These are phyloP conservation scores for Lactarius akahatsu DNA, from an alignment of 768 basidiomycete genomes.

Conservation along the genomic window DNA sequence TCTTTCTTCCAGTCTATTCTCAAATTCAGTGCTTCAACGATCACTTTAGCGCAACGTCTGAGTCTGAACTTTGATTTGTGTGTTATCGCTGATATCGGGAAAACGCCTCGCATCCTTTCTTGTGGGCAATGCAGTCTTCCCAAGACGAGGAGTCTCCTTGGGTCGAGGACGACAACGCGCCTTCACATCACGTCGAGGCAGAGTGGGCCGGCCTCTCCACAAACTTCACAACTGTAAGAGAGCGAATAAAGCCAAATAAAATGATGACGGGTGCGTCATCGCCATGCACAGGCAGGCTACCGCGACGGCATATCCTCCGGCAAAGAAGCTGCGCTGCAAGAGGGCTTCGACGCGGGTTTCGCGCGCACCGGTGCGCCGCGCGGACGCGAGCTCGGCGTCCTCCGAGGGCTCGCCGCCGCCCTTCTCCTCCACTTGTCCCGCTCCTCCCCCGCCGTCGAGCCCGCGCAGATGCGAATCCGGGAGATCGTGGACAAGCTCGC, in stretches of 20 bases:
- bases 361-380: conserved; percentile 66
- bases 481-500: conserved; percentile 57
- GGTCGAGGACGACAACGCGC: neutral
- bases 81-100: neutral
- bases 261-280: neutral
- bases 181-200: conserved; percentile 26
- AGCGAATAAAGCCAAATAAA: neutral
- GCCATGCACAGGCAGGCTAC: conserved; percentile 70
- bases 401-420: conserved; percentile 64
- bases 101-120: neutral
- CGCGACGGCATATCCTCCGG: conserved; percentile 95
- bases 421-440: conserved; percentile 29
- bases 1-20: too few species aligned
- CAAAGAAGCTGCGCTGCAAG: conserved; percentile 82
- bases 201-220: conserved; percentile 71
- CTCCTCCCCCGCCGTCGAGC: neutral
- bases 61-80: neutral
- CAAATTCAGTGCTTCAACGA: too few species aligned
- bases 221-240: conserved; percentile 53
- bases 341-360: conserved; percentile 89
- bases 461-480: conserved; percentile 32
- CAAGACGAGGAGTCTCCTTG: neutral
- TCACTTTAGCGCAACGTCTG: too few species aligned
- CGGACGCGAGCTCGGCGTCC: conserved; percentile 72
- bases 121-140: neutral